Evolutionary conservation across 768 basidiomycete genomes (phyloP), one percentile per base, ranked within the genome.

Genomic region (Coprinopsis strossmayeri): DNA sequence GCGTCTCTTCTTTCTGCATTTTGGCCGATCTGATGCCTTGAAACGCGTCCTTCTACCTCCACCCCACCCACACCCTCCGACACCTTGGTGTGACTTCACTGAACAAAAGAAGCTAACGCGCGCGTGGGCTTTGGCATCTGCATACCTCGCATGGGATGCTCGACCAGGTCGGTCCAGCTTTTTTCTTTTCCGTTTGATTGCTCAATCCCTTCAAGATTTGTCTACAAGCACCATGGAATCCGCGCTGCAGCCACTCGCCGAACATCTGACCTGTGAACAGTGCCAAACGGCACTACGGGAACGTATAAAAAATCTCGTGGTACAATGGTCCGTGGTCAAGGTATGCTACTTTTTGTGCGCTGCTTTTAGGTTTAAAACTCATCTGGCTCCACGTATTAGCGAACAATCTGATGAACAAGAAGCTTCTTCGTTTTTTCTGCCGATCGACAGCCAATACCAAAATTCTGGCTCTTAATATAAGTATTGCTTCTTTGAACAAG

Each of bases 101-200:
- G 82, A 87, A 58, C 87, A 90, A 66, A 89, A 88, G 67, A 86
- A 78, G 59, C 58, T 91, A 30, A 84, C 84, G 10, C 68, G 87
- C 38, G 87, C 87, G 3, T 91, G 87, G 87, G 85, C 87, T 12
- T 66, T 91, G 26, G 87, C 88, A 20, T 79, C 83, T 1, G 87
- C 87, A 10, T 89, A 89, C 65, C 75, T 91, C 5, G 84, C 84
- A 9, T 90, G 87, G 87, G 87, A 89, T 63, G 84, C 84, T 28
- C 71, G 85, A 48, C 84, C 87, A 55, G 87, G 86, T 11, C 5
- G 17, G 35, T n/a, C 48, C 28, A 49, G 10, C 57, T 59, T 27
- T 59, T 51, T 47, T 43, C 46, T 17, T 44, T 46, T 15, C 30
- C 5, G 42, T 44, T 55, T n/a, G n/a, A n/a, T n/a, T n/a, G n/a